Evolutionary conservation across 176 grass and related monocot genomes (phyloP).

Genomic region (Carex cristatella): DNA sequence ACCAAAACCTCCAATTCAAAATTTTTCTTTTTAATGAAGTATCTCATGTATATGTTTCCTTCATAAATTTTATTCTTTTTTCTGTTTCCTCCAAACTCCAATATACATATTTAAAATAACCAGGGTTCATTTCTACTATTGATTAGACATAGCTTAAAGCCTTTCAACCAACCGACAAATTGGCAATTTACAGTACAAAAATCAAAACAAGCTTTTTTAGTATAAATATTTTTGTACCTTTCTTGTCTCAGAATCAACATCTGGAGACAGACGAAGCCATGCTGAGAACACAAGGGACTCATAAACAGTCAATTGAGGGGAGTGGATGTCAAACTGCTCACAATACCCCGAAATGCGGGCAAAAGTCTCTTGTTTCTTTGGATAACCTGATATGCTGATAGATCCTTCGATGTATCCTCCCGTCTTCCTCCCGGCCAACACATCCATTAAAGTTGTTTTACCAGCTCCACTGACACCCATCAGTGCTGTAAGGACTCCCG

Average conservation of each 20-base stretch:
- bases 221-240: conserved; percentile 29
- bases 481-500: conserved; percentile 78
- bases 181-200: background rate
- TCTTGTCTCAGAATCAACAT: conserved; percentile 59
- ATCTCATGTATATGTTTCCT: background rate
- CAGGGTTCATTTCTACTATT: background rate
- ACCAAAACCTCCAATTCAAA: background rate
- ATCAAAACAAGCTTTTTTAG: no score
- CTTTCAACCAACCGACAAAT: background rate
- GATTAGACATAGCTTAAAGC: background rate
- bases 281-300: conserved; percentile 83
- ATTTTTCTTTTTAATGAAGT: background rate
- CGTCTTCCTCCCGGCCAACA: conserved; percentile 89
- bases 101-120: background rate
- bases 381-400: conserved; percentile 81
- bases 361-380: conserved; percentile 89
- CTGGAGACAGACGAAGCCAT: conserved; percentile 74
- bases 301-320: conserved; percentile 74
- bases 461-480: conserved; percentile 97
- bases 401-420: conserved; percentile 76
- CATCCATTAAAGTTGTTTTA: conserved; percentile 95
- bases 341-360: conserved; percentile 91
- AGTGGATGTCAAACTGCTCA: conserved; percentile 90
- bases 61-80: background rate
- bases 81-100: background rate